Evolutionary conservation across 2,329 filamentous ascomycete genomes (phyloP), one percentile per base, ranked within the genome.

Genomic region (Metarhizium humberi): DNA sequence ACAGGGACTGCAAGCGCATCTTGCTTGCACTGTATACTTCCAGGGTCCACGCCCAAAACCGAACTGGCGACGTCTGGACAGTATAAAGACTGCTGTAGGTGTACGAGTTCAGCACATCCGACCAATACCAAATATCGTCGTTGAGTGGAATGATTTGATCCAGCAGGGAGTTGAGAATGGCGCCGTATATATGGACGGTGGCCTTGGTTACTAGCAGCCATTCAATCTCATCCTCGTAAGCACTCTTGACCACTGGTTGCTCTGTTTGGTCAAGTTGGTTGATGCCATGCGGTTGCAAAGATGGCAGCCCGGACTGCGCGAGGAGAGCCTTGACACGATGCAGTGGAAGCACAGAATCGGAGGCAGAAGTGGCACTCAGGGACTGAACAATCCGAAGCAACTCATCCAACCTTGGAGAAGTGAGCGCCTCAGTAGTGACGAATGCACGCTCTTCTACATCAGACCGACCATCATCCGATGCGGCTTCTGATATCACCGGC

Each of bases 71-170:
- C 0, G 86, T 96, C 69, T 99, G 94, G 8, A 95, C 73, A 14
- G 89, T 87, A 70, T 96, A 96, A 3, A 96, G 68, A 36, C 84
- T 86, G 60, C 88, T 92, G 64, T 87, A 89, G 51, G 83, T 79
- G 62, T 90, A 86, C 0, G 90, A 95, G 10, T 83, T 82, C 34
- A 96, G 73, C 2, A 96, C 81, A 61, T 94, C 88, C 65, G 96
- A 90, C 94, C 94, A 99, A 69, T 97, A 97, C 84, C 87, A 92
- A 29, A 96, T 86, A 62, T 96, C 91, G 60, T 96, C 86, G 63
- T 85, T 88, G 18, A 99, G 72, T 0, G 87, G 86, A 11, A 92
- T 84, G 11, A 91, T 95, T 63, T 94, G 87, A 55, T 92, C 87
- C 11, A 96, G 73, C 3, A 97, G 78, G 0, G 82, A 84, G 62